Evolutionary conservation across 208 protist genomes (phyloP).

Genomic region (Wallacemonas sp.): DNA sequence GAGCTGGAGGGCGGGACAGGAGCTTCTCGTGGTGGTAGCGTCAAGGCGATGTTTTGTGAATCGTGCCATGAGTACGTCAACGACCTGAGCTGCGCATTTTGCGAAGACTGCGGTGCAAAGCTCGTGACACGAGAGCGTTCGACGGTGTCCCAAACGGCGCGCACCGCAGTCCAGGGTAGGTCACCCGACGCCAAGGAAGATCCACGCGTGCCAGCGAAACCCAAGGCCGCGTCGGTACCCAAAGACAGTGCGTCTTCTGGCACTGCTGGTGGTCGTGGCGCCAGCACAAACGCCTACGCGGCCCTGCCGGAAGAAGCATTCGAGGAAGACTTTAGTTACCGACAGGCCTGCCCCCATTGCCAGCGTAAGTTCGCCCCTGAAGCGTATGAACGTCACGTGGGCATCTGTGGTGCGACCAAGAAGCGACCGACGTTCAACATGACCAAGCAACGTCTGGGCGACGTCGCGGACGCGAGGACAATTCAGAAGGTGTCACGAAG

Average conservation of each 20-base stretch:
- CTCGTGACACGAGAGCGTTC: slow-evolving; percentile 26
- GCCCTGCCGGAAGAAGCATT: slow-evolving; percentile 12
- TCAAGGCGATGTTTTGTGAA: slow-evolving; percentile 49
- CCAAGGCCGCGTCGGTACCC: no score
- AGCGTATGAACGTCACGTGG: slow-evolving; percentile 64
- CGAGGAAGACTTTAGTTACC: slow-evolving; percentile 22
- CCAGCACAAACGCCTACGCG: background rate
- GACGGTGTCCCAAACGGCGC: no score
- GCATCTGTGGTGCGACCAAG: slow-evolving; percentile 57
- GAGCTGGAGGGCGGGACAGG: slow-evolving; percentile 29
- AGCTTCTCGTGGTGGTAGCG: background rate
- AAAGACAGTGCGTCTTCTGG: no score
- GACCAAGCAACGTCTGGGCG: slow-evolving; percentile 54
- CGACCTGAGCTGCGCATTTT: slow-evolving; percentile 56
- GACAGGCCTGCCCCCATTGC: slow-evolving; percentile 70
- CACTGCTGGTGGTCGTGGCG: no score
- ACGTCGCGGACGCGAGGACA: slow-evolving; percentile 21
- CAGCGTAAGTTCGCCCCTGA: slow-evolving; percentile 74
- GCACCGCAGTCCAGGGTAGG: background rate
- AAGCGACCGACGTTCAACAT: slow-evolving; percentile 81
- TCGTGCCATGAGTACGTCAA: slow-evolving; percentile 47
- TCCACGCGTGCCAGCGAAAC: slow-evolving; percentile 3
- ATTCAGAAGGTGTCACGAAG: slow-evolving; percentile 3
- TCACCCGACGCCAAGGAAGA: background rate
- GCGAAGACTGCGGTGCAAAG: slow-evolving; percentile 78